Conservation (phyloP, 2,329 filamentous ascomycete species). For the Ilyonectria destructans region DNA sequence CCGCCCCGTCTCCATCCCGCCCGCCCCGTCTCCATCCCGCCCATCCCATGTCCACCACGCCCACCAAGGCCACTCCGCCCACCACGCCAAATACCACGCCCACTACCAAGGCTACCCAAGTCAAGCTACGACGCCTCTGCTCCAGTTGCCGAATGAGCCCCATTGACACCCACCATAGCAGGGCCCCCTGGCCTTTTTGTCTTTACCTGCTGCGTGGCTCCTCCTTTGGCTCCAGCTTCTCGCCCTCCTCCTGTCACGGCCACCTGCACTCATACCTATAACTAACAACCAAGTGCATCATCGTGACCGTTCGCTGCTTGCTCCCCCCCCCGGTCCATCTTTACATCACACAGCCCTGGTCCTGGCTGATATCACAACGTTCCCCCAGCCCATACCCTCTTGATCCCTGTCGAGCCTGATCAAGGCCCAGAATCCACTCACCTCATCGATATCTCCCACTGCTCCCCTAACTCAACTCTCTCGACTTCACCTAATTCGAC, state of each 20-base stretch:
- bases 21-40: conserved; percentile 43
- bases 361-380: conserved; percentile 34
- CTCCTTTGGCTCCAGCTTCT: conserved; percentile 42
- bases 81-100: conserved; percentile 3
- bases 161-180: conserved; percentile 46
- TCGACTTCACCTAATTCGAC: conserved; percentile 13
- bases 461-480: conserved; percentile 28
- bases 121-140: conserved; percentile 21
- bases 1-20: conserved; percentile 34
- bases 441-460: conserved; percentile 31
- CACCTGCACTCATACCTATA: conserved; percentile 44
- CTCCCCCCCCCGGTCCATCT: conserved; percentile 31
- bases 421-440: conserved; percentile 35
- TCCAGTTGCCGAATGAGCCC: conserved; percentile 44
- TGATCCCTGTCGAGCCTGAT: conserved; percentile 33
- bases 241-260: conserved; percentile 33
- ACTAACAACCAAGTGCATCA: conserved; percentile 47
- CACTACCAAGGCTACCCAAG: conserved; percentile 29
- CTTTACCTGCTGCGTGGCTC: conserved; percentile 48
- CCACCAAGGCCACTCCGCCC: conserved; percentile 2
- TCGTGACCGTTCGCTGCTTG: conserved; percentile 35
- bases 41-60: conserved; percentile 35
- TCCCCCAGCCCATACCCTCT: conserved; percentile 34
- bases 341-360: conserved; percentile 29
- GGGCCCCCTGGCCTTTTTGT: conserved; percentile 40